Percentiles rank a stretch among this genome's conserved stretches.
Conservation (phyloP, 2,329 filamentous ascomycete genomes). For the Knoxdaviesia proteae region DNA sequence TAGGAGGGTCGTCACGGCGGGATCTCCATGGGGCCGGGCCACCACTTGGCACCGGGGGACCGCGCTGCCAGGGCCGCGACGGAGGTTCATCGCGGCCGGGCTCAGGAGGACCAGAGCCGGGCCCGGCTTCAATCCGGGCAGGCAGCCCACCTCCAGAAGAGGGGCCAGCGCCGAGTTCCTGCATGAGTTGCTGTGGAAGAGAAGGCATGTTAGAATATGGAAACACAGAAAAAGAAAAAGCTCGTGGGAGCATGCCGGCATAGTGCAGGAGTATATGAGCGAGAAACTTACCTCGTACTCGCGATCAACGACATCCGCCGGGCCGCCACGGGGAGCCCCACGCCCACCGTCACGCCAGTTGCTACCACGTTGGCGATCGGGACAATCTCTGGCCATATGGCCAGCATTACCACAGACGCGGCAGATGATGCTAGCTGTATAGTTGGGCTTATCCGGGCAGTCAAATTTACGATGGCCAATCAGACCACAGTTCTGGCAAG, state of each 20-base stretch:
- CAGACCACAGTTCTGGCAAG: constrained; percentile 97
- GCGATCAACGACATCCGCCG: constrained; percentile 69
- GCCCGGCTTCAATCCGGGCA: constrained; percentile 72
- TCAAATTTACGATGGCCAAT: constrained; percentile 98
- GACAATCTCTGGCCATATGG: constrained; percentile 96
- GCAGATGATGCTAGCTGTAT: constrained; percentile 98
- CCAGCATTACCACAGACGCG: constrained; percentile 94
- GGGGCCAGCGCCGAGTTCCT: constrained; percentile 71
- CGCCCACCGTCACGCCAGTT: constrained; percentile 57
- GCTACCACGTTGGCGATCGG: constrained; percentile 73
- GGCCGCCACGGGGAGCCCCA: constrained; percentile 45
- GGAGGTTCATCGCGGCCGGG: constrained; percentile 26
- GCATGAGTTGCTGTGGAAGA: constrained; percentile 63
- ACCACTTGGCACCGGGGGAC: constrained; percentile 39
- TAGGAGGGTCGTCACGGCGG: constrained; percentile 25
- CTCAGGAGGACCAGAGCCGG: constrained; percentile 37
- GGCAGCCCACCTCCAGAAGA: constrained; percentile 34
- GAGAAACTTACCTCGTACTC: constrained; percentile 69
- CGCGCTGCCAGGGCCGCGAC: constrained; percentile 57
- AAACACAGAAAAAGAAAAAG: background rate
- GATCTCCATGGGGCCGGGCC: constrained; percentile 64
- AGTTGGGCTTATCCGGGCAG: constrained; percentile 93
- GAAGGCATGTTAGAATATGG: constrained; percentile 17
- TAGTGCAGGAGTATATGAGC: background rate
- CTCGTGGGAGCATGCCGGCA: no score